phyloP scores from a whole-genome alignment of 495 filamentous ascomycete genomes.

The Alectoria sarmentosa region DNA sequence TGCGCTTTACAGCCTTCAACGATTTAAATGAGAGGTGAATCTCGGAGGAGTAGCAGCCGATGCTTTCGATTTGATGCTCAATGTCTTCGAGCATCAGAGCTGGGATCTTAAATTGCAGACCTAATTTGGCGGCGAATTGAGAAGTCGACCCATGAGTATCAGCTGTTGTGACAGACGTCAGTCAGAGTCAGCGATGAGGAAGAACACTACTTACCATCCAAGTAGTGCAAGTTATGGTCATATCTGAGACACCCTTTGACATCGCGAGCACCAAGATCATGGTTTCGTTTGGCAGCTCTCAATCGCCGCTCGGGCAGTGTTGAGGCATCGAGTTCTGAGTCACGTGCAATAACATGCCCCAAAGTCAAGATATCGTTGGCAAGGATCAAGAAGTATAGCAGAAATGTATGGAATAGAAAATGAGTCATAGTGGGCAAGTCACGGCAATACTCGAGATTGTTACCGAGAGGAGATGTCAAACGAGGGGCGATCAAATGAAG shows the following conservation, averaged over 20 bases:
- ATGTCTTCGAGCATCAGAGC: conserved; percentile 28
- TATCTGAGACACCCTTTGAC: conserved; percentile 15
- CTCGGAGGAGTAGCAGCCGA: conserved; percentile 22
- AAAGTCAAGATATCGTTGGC: neutral
- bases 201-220: conserved; percentile 17
- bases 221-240: conserved; percentile 22
- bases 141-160: conserved; percentile 7
- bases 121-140: conserved; percentile 23
- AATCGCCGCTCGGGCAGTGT: conserved; percentile 4
- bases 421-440: neutral
- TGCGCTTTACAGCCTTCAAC: conserved; percentile 1
- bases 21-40: conserved; percentile 25
- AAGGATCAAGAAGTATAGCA: neutral
- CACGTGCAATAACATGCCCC: neutral
- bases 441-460: neutral
- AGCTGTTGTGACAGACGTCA: neutral
- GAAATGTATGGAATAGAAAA: neutral
- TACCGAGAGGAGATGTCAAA: neutral
- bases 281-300: conserved; percentile 13
- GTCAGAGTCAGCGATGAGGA: neutral
- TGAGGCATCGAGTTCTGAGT: neutral
- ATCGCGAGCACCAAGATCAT: conserved; percentile 8
- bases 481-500: neutral
- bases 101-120: conserved; percentile 25
- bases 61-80: conserved; percentile 24